These are phyloP conservation scores for Monosporascus sp. DNA, from an alignment of 2,329 filamentous ascomycete genomes.

Conservation along the genomic window DNA sequence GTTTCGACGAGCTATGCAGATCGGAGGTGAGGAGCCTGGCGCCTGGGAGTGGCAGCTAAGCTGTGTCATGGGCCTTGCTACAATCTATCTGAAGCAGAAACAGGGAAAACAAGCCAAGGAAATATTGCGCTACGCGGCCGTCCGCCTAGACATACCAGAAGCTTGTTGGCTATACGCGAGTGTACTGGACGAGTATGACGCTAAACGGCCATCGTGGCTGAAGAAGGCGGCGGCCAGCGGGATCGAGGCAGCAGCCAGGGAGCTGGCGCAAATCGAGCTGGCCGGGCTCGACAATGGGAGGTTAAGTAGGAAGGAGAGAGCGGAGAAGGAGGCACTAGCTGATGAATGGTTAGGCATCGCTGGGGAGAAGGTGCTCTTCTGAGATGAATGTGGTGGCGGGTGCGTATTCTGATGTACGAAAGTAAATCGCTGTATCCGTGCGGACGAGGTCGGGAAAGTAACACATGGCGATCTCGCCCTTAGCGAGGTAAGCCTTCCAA, in stretches of 20 bases:
- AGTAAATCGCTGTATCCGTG: no score
- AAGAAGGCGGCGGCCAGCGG: conserved; percentile 28
- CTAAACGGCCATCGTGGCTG: conserved; percentile 19
- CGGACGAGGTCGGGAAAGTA: no score
- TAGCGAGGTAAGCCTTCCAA: no score
- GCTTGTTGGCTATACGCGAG: conserved; percentile 22
- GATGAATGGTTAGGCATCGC: conserved; percentile 24
- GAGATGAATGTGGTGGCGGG: not conserved
- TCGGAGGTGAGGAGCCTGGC: conserved; percentile 4
- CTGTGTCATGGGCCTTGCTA: conserved; percentile 25
- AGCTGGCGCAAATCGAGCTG: conserved; percentile 17
- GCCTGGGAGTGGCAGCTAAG: conserved; percentile 30
- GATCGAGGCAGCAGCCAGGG: conserved; percentile 17
- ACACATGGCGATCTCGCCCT: no score
- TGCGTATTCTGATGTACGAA: not conserved
- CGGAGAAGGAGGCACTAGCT: conserved; percentile 13
- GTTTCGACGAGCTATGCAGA: conserved; percentile 21
- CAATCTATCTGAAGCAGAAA: conserved; percentile 16
- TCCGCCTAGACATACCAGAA: conserved; percentile 25
- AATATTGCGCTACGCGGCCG: conserved; percentile 18
- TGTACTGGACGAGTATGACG: conserved; percentile 17
- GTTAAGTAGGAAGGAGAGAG: conserved; percentile 11
- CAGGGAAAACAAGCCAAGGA: conserved; percentile 16
- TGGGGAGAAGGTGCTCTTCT: conserved; percentile 6
- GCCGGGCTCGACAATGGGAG: conserved; percentile 7